Evolutionary conservation across 1,284 basidiomycete genomes (phyloP).

Genomic region (Ganoderma multipileum): DNA sequence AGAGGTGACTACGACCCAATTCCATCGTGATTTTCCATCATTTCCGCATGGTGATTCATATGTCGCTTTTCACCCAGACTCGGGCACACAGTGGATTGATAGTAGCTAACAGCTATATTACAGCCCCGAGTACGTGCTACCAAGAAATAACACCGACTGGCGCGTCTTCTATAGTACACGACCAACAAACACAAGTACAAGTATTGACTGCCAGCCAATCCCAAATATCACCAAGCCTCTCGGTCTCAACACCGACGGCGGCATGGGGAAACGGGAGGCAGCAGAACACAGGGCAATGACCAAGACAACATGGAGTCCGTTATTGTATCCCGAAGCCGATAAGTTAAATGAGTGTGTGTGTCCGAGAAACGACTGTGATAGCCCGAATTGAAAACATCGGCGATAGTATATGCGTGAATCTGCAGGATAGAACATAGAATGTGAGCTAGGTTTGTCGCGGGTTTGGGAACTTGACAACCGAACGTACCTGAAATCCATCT

Average conservation of each 20-base stretch:
- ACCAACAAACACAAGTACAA: background rate
- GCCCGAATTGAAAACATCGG: background rate
- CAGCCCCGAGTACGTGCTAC: background rate
- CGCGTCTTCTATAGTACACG: background rate
- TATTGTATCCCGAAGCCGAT: background rate
- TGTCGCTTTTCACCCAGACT: too few relatives aligned
- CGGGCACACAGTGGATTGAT: background rate
- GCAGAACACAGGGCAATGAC: background rate
- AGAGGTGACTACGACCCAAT: background rate
- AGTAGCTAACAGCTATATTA: background rate
- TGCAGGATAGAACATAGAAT: background rate
- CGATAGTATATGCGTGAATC: background rate
- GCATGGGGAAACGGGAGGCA: background rate
- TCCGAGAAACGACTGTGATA: conserved; percentile 4
- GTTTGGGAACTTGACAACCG: background rate
- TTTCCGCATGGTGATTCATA: background rate
- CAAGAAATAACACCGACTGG: background rate
- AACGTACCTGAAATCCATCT: background rate
- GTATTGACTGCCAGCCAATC: background rate
- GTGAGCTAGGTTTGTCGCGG: background rate
- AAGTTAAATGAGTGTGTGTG: background rate
- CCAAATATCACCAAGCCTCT: background rate
- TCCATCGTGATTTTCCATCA: background rate
- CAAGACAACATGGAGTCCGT: background rate
- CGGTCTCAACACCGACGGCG: background rate